Conservation (phyloP, 306 rosid genomes). For the Urtica urens region DNA sequence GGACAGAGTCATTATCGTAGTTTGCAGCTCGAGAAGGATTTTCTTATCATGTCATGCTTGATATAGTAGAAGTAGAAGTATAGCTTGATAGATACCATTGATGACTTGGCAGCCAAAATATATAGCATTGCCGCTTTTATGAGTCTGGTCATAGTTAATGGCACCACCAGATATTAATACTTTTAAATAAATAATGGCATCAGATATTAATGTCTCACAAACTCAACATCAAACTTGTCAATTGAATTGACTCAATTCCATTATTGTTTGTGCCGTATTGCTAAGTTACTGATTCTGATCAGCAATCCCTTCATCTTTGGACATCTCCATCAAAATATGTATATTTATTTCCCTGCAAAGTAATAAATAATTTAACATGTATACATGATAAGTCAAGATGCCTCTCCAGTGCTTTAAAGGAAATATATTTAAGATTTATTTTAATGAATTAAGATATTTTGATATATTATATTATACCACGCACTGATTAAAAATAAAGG, state of each 20-base stretch:
- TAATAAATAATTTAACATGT: not conserved
- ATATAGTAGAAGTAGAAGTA: not conserved
- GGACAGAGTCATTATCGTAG: not conserved
- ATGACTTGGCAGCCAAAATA: slow-evolving; percentile 1
- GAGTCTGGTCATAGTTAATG: too few species aligned
- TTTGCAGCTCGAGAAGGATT: slow-evolving; percentile 1
- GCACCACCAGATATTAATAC: not conserved
- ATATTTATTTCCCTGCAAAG: not conserved
- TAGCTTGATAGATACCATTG: not conserved
- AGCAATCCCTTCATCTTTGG: not conserved
- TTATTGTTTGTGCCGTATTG: not conserved
- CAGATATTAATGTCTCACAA: not conserved
- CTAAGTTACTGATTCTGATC: too few species aligned
- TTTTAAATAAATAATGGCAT: too few species aligned
- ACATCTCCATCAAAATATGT: slow-evolving; percentile 10
- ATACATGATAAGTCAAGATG: slow-evolving; percentile 30
- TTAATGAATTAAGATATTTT: too few species aligned
- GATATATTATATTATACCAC: too few species aligned
- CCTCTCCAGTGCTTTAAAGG: slow-evolving; percentile 25
- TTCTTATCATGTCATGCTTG: not conserved
- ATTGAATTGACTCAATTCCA: not conserved
- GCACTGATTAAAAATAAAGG: too few species aligned
- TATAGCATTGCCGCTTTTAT: not conserved
- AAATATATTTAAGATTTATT: too few species aligned
- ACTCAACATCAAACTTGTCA: not conserved